Evolutionary conservation across 169 alveolate genomes (phyloP), one percentile per base, ranked within the genome.

Genomic region (Theileria luwenshuni): DNA sequence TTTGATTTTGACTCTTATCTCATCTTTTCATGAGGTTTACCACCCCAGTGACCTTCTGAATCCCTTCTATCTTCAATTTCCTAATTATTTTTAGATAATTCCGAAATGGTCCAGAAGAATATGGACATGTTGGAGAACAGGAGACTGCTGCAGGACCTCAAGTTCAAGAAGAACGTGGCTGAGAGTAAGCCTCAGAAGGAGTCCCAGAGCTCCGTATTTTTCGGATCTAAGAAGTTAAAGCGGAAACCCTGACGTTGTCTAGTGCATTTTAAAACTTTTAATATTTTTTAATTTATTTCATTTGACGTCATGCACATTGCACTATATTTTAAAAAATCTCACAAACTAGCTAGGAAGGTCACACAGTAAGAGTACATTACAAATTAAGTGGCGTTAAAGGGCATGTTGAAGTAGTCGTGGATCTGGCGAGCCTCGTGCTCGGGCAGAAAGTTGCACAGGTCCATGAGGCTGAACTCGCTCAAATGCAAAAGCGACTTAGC

Each of bases 121-220:
- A 73, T 47, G 74, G 89, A 81, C 64, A 81, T 58, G 69, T 21
- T 81, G 56, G 89, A 81, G 75, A 81, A 72, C 69, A 72, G 67
- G 84, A 67, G 89, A 23, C 47, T 73, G 47, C 32, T 72, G 42
- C 87, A 79, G 60, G 87, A 79, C 48, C 48, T 79, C 80, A 69
- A 71, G 54, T 63, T 67, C 52, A 79, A 79, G 65, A 52, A 77
- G 25, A 62, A 33, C 17, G 54, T 48, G 38, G 74, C 58, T 74
- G 87, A 59, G 6, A 23, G 65, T 2, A 62, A 72, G 70, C 38
- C 52, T 10, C 67, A 74, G 21, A 73, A 65, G 10, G 69, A 27
- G 63, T 23, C 30, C 30, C 45, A 30, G 42, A n/a, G 33, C 49
- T 60, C 45, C 35, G 87, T 79, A 7, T 41, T 42, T 7, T 79